phyloP scores from a whole-genome alignment of 805 yeast genomes.

The Diddensiella transvaalensis region DNA sequence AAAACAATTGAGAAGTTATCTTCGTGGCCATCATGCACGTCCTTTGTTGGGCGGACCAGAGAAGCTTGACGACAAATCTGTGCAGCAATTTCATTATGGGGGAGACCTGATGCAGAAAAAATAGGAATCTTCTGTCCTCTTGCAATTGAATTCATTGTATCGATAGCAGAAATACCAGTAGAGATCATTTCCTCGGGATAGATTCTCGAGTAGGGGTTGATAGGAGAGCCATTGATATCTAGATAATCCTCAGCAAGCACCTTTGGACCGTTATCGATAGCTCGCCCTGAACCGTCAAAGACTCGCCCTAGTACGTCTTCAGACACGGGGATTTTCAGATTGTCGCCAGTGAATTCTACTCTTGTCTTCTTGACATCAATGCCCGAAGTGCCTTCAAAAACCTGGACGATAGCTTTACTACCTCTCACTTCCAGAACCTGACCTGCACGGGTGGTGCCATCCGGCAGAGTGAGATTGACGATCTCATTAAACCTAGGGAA shows the following conservation, averaged over 20 bases:
- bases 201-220: slow-evolving; percentile 96
- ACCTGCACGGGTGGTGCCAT: slow-evolving; percentile 92
- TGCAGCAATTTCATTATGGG: slow-evolving; percentile 99
- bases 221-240: slow-evolving; percentile 98
- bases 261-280: slow-evolving; percentile 97
- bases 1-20: slow-evolving; percentile 98
- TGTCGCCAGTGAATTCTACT: slow-evolving; percentile 96
- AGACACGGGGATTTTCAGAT: slow-evolving; percentile 87
- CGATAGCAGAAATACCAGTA: slow-evolving; percentile 97
- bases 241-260: slow-evolving; percentile 97
- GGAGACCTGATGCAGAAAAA: slow-evolving; percentile 98
- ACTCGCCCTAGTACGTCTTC: slow-evolving; percentile 98
- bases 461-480: slow-evolving; percentile 94
- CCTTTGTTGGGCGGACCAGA: slow-evolving; percentile 97
- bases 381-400: slow-evolving; percentile 98
- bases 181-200: slow-evolving; percentile 99
- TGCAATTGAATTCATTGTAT: slow-evolving; percentile 99
- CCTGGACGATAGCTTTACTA: slow-evolving; percentile 95
- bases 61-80: slow-evolving; percentile 99
- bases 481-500: slow-evolving; percentile 93
- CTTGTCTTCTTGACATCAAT: slow-evolving; percentile 97
- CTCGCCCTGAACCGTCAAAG: slow-evolving; percentile 98
- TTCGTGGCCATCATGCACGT: slow-evolving; percentile 99
- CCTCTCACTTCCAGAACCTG: slow-evolving; percentile 98
- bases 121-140: slow-evolving; percentile 99